Percentiles rank a stretch among this genome's conserved stretches.
These are phyloP conservation scores for Polygonum aviculare DNA, from an alignment of 148 eudicot species.

Conservation along the genomic window DNA sequence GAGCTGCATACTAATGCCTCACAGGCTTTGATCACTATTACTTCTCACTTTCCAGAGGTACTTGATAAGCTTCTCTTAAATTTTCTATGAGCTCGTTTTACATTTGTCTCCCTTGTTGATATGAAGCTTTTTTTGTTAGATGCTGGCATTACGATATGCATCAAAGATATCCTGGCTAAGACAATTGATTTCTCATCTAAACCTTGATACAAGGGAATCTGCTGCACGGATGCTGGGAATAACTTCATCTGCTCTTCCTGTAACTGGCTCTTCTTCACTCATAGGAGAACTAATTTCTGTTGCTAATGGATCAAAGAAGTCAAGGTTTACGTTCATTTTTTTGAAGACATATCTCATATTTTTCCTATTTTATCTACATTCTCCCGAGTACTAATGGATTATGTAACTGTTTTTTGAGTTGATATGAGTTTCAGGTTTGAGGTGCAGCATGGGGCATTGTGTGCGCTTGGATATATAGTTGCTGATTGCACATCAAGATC, in stretches of 20 bases:
- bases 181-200: constrained; percentile 68
- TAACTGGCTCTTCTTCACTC: constrained; percentile 48
- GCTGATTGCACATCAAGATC: constrained; percentile 62
- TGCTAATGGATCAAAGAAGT: constrained; percentile 35
- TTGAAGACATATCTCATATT: neutral
- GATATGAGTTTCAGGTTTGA: constrained; percentile 54
- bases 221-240: constrained; percentile 82
- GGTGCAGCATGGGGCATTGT: constrained; percentile 69
- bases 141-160: constrained; percentile 70
- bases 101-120: neutral
- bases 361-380: constrained; percentile 1
- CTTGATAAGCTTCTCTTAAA: constrained; percentile 7
- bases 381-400: neutral
- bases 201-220: constrained; percentile 79
- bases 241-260: constrained; percentile 71
- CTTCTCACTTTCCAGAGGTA: constrained; percentile 76
- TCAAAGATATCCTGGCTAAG: constrained; percentile 68
- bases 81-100: neutral
- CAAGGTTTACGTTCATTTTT: constrained; percentile 39
- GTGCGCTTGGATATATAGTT: constrained; percentile 77
- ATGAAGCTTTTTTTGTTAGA: constrained; percentile 27
- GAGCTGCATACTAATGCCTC: constrained; percentile 90
- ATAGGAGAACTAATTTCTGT: constrained; percentile 48
- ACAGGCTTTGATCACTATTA: constrained; percentile 56
- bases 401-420: constrained; percentile 13